Percentiles rank a stretch among this genome's conserved stretches.
Evolutionary conservation across 1,284 basidiomycete species (phyloP).

Genomic region (Cryptococcus sp.): DNA sequence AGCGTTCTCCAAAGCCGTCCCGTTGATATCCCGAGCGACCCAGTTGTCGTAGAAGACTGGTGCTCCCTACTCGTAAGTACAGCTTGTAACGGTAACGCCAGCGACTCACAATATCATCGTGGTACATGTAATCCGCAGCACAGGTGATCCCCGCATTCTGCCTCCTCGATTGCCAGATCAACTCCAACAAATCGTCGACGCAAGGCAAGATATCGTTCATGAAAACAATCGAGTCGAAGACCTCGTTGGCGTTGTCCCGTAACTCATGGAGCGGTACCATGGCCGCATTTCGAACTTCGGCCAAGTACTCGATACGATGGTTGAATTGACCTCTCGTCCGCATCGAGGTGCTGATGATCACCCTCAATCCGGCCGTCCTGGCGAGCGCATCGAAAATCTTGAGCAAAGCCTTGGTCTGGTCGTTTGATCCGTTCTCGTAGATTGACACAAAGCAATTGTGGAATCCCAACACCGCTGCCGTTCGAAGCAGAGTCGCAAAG

Average conservation of each 20-base stretch:
- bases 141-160: constrained; percentile 96
- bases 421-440: constrained; percentile 93
- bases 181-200: constrained; percentile 87
- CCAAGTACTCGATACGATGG: constrained; percentile 96
- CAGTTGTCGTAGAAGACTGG: constrained; percentile 97
- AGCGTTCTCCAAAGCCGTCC: constrained; percentile 90
- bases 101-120: constrained; percentile 71
- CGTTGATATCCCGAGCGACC: constrained; percentile 95
- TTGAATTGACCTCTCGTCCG: constrained; percentile 91
- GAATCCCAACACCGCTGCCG: constrained; percentile 80
- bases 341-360: constrained; percentile 83
- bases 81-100: background rate
- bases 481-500: constrained; percentile 89
- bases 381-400: constrained; percentile 88
- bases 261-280: constrained; percentile 88
- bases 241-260: constrained; percentile 78
- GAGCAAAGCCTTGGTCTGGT: constrained; percentile 92
- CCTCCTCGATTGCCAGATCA: constrained; percentile 83
- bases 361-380: constrained; percentile 75
- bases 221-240: constrained; percentile 90
- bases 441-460: constrained; percentile 95
- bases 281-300: constrained; percentile 90
- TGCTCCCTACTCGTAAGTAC: constrained; percentile 51
- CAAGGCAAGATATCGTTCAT: constrained; percentile 98
- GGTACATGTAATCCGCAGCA: constrained; percentile 96